A percentile compares a stretch with the other conserved stretches of the same genome.
phyloP scores from a whole-genome alignment of 2,329 filamentous ascomycete genomes.

The Cladosporium cucumerinum region DNA sequence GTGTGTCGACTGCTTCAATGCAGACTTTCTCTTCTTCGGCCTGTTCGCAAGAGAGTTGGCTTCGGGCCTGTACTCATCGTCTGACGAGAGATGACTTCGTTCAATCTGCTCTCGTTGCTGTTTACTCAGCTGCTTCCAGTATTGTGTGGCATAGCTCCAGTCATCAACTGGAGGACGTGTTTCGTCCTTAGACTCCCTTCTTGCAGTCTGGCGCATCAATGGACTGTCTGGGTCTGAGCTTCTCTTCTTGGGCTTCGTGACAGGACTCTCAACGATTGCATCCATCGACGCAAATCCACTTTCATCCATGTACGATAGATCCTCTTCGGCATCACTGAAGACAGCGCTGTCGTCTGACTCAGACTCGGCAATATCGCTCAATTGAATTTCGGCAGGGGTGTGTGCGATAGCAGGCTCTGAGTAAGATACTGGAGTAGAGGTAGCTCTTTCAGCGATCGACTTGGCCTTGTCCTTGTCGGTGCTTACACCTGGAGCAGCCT shows the following conservation, averaged over 20 bases:
- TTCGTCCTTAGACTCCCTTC: conserved; percentile 7
- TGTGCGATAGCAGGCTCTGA: neutral
- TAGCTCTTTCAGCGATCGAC: neutral
- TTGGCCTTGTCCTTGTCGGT: neutral
- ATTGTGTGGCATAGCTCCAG: conserved; percentile 67
- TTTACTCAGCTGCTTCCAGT: conserved; percentile 64
- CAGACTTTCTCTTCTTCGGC: conserved; percentile 41
- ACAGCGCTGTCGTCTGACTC: conserved; percentile 52
- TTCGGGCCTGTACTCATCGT: conserved; percentile 28
- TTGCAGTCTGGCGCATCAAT: conserved; percentile 4
- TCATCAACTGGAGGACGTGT: conserved; percentile 36
- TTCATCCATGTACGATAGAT: conserved; percentile 61
- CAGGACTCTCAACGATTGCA: conserved; percentile 64
- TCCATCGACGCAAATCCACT: conserved; percentile 70
- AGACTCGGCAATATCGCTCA: conserved; percentile 26
- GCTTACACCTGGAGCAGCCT: neutral
- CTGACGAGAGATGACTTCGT: conserved; percentile 43
- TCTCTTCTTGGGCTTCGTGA: conserved; percentile 24
- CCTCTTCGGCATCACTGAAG: conserved; percentile 76
- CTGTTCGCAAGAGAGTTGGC: conserved; percentile 27
- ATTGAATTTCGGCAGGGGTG: neutral
- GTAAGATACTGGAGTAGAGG: neutral
- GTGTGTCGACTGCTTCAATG: conserved; percentile 22
- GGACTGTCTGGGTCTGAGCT: conserved; percentile 27
- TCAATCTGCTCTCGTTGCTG: conserved; percentile 63